phyloP scores from a whole-genome alignment of 305 asterid species.

The Ajuga reptans region DNA sequence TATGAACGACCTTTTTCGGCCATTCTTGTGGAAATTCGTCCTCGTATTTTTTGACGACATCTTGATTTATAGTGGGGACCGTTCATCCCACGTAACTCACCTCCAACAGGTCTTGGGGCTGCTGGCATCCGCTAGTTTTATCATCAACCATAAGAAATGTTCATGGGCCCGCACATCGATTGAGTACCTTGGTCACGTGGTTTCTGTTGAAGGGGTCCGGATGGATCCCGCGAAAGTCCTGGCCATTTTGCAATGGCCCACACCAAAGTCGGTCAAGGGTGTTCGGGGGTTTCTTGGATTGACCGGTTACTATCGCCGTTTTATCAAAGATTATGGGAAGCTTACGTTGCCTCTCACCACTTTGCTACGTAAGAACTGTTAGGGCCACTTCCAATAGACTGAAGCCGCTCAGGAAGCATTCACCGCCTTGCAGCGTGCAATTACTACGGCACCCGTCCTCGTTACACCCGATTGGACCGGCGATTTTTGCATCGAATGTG shows the following conservation, averaged over 20 bases:
- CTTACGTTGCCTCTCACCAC: not conserved
- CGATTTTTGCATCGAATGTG: too few species aligned
- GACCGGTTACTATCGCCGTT: not conserved
- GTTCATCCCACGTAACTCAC: too few species aligned
- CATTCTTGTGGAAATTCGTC: too few species aligned
- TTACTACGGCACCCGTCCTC: not conserved
- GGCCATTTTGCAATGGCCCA: not conserved
- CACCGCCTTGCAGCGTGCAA: not conserved
- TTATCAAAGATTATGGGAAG: not conserved
- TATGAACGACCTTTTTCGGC: too few species aligned
- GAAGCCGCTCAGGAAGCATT: not conserved
- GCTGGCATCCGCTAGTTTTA: too few species aligned
- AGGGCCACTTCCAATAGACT: not conserved
- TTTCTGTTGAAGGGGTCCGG: not conserved
- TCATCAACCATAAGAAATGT: too few species aligned
- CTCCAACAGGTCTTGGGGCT: too few species aligned
- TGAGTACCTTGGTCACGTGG: not conserved
- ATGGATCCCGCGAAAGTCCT: not conserved
- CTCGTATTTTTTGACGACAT: too few species aligned
- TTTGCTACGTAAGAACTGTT: not conserved
- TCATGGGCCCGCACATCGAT: not conserved
- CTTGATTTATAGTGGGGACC: too few species aligned
- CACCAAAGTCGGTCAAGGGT: not conserved
- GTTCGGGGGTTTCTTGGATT: not conserved
- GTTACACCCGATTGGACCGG: too few species aligned